Evolutionary conservation across 192 early-diverging fungal species (phyloP).

Genomic region (Linnemannia hyalina): DNA sequence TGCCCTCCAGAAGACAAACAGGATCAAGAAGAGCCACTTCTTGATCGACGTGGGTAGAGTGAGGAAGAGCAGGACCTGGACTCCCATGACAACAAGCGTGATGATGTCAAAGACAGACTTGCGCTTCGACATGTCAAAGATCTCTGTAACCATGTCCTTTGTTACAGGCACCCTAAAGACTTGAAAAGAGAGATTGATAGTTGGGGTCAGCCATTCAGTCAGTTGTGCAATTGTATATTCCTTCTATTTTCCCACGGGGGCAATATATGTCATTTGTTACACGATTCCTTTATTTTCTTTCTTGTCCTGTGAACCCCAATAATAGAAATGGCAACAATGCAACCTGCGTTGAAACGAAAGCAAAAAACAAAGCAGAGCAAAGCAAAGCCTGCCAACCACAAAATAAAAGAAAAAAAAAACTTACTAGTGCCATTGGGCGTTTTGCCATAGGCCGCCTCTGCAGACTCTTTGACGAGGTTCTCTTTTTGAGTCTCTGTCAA

Average conservation of each 20-base stretch:
- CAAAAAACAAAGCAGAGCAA: neutral
- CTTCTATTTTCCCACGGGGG: neutral
- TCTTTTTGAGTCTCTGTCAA: conserved; percentile 29
- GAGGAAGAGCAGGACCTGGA: conserved; percentile 75
- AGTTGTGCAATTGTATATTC: neutral
- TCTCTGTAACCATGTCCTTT: conserved; percentile 78
- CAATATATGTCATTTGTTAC: neutral
- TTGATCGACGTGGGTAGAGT: conserved; percentile 64
- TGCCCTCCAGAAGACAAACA: conserved; percentile 89
- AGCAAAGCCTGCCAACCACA: neutral
- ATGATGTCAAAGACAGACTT: conserved; percentile 83
- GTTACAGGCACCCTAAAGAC: conserved; percentile 82
- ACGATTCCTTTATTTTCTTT: neutral
- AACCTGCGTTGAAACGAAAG: no score
- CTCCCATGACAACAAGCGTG: conserved; percentile 73
- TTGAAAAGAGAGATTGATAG: conserved; percentile 15
- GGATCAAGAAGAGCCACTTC: conserved; percentile 72
- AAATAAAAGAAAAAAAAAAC: neutral
- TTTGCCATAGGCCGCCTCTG: conserved; percentile 42
- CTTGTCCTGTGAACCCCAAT: neutral
- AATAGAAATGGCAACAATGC: neutral
- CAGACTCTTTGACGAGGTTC: conserved; percentile 37
- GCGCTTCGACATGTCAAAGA: conserved; percentile 75
- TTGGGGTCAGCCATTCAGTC: neutral
- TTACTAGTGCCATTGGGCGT: conserved; percentile 50